Base-by-base conservation (phyloP, 139 green algal genomes). In the Astrephomene gubernaculifera region DNA sequence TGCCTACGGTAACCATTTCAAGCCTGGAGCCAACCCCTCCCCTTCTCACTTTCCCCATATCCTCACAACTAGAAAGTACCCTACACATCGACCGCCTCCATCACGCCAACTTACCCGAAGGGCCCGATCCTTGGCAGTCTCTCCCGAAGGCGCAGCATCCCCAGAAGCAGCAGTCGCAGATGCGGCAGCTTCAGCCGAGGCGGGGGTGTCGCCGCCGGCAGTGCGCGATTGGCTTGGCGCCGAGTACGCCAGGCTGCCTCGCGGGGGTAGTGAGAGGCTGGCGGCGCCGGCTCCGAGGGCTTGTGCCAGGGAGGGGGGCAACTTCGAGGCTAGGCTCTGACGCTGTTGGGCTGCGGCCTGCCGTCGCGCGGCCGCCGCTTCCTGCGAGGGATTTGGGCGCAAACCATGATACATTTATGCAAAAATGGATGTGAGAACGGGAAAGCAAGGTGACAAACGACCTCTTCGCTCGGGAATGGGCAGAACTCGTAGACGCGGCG, bases 51-150 rank as follows among this genome's bases (percentile, higher is more conserved):
- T n/a, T n/a, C n/a, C n/a, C n/a, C n/a, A 12, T 57, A 17, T 17
- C 49, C 12, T 57, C 17, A 17, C 49, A 57, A 12, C n/a, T n/a
- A n/a, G n/a, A n/a, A n/a, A n/a, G n/a, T n/a, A n/a, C n/a, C n/a
- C n/a, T n/a, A n/a, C n/a, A n/a, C n/a, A 57, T 17, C 49, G 14
- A 12, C 49, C 49, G 49, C 49, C 49, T 57, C 49, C 49, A 25
- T 25, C 49, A 57, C 49, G 14, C 12, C 49, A 31, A 38, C 75
- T 73, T 49, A 84, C 78, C 63, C 78, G 61, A n/a, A 84, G 78
- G 0, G 78, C 78, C 10, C 78, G 61, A 22, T 84, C 78, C 63
- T 65, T 74, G 43, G 78, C 78, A 19, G 78, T 75, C 78, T 84
- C 78, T 22, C 78, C 57, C 0, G 78, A 43, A 6, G 31, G 43